Evolutionary conservation across 75 land plant species (phyloP).

Genomic region (Cunninghamia lanceolata): DNA sequence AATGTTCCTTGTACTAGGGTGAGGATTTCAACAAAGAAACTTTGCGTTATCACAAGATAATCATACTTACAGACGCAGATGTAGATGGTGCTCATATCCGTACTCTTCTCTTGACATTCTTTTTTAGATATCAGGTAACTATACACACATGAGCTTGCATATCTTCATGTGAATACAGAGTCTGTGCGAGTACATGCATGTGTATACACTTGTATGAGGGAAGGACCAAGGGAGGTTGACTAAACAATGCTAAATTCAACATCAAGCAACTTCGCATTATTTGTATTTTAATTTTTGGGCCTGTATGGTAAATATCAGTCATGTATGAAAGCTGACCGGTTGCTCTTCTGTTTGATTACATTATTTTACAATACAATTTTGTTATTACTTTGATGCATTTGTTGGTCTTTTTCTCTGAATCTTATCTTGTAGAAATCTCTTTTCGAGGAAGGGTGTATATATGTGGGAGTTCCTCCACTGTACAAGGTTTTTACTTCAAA

Average conservation of each 20-base stretch:
- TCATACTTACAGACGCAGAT: conserved; percentile 98
- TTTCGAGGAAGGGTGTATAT: conserved; percentile 92
- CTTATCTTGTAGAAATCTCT: conserved; percentile 71
- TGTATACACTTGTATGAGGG: background rate
- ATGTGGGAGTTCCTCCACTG: conserved; percentile 96
- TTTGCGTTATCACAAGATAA: conserved; percentile 94
- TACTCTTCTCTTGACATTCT: conserved; percentile 89
- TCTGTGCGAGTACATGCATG: background rate
- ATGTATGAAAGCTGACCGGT: background rate
- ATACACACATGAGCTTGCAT: background rate
- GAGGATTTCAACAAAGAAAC: conserved; percentile 90
- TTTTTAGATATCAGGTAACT: conserved; percentile 96
- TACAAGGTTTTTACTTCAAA: conserved; percentile 69
- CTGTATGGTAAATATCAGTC: background rate
- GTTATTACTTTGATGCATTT: background rate
- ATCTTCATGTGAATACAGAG: background rate
- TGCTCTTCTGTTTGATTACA: background rate
- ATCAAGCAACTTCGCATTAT: background rate
- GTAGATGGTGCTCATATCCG: conserved; percentile 99
- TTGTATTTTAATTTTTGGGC: background rate
- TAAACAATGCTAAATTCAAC: background rate
- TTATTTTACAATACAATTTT: background rate
- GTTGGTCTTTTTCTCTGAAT: background rate
- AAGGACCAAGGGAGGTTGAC: background rate
- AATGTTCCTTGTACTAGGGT: conserved; percentile 47